Percentiles rank a stretch among this genome's conserved stretches.
Evolutionary conservation across 148 eudicot genomes (phyloP).

Genomic region (Diospyros lotus): DNA sequence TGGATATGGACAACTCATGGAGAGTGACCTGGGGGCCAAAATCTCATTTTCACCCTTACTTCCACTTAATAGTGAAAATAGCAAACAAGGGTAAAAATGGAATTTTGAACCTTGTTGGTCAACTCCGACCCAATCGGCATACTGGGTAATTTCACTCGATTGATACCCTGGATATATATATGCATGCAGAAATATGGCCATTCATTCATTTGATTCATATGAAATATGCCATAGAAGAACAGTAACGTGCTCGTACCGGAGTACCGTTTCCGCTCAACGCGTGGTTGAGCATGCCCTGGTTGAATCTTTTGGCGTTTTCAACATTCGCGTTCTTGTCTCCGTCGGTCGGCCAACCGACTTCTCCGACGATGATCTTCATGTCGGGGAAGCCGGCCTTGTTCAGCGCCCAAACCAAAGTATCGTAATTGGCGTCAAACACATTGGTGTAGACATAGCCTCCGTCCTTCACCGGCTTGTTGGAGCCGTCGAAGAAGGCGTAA

Average conservation of each 20-base stretch:
- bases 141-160: too few relatives aligned
- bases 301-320: slow-evolving; percentile 68
- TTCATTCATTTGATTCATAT: too few relatives aligned
- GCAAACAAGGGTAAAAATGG: too few relatives aligned
- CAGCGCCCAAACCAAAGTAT: slow-evolving; percentile 74
- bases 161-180: too few relatives aligned
- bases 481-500: slow-evolving; percentile 77
- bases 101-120: too few relatives aligned
- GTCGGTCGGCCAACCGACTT: slow-evolving; percentile 99
- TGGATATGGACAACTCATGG: too few relatives aligned
- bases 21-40: too few relatives aligned
- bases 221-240: too few relatives aligned
- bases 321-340: slow-evolving; percentile 68
- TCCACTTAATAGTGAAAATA: too few relatives aligned
- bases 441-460: slow-evolving; percentile 55
- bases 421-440: slow-evolving; percentile 93
- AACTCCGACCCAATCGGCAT: too few relatives aligned
- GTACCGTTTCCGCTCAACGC: slow-evolving; percentile 63
- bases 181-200: too few relatives aligned
- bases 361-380: slow-evolving; percentile 75
- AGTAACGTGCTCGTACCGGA: slow-evolving; percentile 19
- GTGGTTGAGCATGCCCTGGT: slow-evolving; percentile 72
- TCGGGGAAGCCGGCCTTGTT: slow-evolving; percentile 74
- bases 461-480: slow-evolving; percentile 49
- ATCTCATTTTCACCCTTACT: too few relatives aligned